Evolutionary conservation across 768 basidiomycete genomes (phyloP).

Genomic region (Naganishia onofrii): DNA sequence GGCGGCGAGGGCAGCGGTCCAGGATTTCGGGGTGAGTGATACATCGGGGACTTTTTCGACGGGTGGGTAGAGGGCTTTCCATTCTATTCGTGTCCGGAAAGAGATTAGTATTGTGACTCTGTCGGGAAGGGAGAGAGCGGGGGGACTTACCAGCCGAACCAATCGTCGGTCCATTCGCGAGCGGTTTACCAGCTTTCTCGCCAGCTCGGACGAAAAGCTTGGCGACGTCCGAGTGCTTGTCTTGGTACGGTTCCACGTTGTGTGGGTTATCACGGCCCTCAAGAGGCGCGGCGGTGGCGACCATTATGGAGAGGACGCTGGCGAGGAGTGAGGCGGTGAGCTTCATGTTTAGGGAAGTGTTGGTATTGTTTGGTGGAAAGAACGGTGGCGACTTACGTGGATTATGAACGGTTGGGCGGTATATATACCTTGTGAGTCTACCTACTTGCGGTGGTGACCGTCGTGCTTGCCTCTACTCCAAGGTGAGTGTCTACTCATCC

Average conservation of each 20-base stretch:
- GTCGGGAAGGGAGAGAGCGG: not conserved
- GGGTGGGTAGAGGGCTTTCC: slow-evolving; percentile 16
- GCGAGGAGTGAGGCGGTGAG: not conserved
- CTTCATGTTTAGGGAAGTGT: slow-evolving; percentile 2
- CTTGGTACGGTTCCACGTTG: slow-evolving; percentile 21
- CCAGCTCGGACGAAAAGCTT: slow-evolving; percentile 9
- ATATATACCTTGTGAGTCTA: not conserved
- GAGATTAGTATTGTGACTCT: not conserved
- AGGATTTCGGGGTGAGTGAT: not conserved
- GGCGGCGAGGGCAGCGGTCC: not conserved
- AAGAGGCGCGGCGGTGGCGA: not conserved
- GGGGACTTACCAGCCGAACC: slow-evolving; percentile 7
- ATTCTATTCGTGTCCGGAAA: not conserved
- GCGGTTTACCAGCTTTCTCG: slow-evolving; percentile 10
- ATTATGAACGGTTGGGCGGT: not conserved
- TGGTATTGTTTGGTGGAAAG: not conserved
- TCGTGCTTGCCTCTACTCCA: not conserved
- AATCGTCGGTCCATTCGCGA: not conserved
- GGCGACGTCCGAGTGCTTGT: slow-evolving; percentile 2
- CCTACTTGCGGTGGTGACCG: not conserved
- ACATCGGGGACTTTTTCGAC: not conserved
- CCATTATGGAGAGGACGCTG: not conserved
- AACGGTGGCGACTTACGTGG: not conserved
- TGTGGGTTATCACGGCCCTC: slow-evolving; percentile 1
- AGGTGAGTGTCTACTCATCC: not conserved